These are phyloP conservation scores for Mycena galericulata DNA, from an alignment of 768 basidiomycete species.

Conservation along the genomic window DNA sequence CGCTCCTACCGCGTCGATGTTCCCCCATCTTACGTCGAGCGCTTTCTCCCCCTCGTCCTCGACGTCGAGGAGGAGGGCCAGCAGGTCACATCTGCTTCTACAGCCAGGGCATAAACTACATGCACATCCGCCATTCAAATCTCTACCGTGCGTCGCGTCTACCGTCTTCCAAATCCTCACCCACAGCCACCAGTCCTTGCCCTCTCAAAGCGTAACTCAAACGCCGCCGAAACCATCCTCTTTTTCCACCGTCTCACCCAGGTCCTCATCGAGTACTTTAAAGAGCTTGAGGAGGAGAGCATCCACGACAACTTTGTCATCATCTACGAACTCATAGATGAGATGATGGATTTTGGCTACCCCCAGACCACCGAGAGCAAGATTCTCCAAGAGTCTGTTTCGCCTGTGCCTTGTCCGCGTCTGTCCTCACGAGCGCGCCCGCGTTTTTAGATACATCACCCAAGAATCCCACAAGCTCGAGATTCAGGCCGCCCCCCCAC, in stretches of 20 bases:
- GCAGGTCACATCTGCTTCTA: slow-evolving; percentile 98
- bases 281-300: slow-evolving; percentile 98
- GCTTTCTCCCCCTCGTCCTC: slow-evolving; percentile 91
- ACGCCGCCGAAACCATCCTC: slow-evolving; percentile 95
- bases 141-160: slow-evolving; percentile 80
- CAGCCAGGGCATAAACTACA: slow-evolving; percentile 94
- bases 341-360: slow-evolving; percentile 99
- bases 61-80: slow-evolving; percentile 98
- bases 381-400: slow-evolving; percentile 91
- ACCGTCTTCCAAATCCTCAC: not conserved
- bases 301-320: slow-evolving; percentile 99
- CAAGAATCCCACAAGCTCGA: slow-evolving; percentile 99
- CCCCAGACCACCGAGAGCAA: slow-evolving; percentile 99
- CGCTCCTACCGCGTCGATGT: slow-evolving; percentile 98
- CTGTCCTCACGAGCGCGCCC: slow-evolving; percentile 3
- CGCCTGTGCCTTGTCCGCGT: not conserved
- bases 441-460: slow-evolving; percentile 84
- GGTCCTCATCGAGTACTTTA: slow-evolving; percentile 98
- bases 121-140: slow-evolving; percentile 99
- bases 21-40: slow-evolving; percentile 87
- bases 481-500: slow-evolving; percentile 93
- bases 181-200: slow-evolving; percentile 79
- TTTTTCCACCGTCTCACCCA: slow-evolving; percentile 95
- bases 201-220: slow-evolving; percentile 94
- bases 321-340: slow-evolving; percentile 98